phyloP scores from a whole-genome alignment of 2,329 filamentous ascomycete species.

The Nemania sp. region DNA sequence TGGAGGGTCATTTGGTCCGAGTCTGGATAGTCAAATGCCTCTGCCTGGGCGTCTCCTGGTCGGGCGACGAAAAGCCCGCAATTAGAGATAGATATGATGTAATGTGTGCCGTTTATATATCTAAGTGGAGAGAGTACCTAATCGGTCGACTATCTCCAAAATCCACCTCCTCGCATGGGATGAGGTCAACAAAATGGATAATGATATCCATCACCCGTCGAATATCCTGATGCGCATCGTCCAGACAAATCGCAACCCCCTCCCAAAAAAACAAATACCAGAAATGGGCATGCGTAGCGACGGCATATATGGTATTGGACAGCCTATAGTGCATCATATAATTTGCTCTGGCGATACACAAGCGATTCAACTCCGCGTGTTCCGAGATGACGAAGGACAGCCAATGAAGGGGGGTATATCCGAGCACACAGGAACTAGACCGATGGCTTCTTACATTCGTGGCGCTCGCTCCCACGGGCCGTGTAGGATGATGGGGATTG shows the following conservation, averaged over 20 bases:
- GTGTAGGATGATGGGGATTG: neutral
- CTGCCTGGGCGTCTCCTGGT: no score
- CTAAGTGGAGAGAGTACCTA: slow-evolving; percentile 25
- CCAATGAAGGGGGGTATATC: neutral
- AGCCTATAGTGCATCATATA: slow-evolving; percentile 10
- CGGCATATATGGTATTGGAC: slow-evolving; percentile 11
- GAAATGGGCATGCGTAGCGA: slow-evolving; percentile 27
- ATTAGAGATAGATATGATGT: neutral
- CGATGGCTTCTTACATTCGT: slow-evolving; percentile 16
- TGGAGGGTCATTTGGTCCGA: no score
- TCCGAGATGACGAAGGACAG: neutral
- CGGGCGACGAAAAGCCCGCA: no score
- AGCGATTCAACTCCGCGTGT: neutral
- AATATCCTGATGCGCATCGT: neutral
- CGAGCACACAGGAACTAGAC: slow-evolving; percentile 4
- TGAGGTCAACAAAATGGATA: neutral
- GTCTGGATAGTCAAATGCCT: no score
- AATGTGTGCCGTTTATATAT: neutral
- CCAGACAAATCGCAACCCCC: neutral
- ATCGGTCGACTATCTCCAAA: slow-evolving; percentile 3
- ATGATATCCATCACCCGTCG: no score
- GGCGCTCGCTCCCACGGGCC: slow-evolving; percentile 1
- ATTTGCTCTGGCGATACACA: neutral
- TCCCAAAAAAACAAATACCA: slow-evolving; percentile 4
- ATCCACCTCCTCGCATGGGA: neutral